These are phyloP conservation scores for Xylaria scruposa DNA, from an alignment of 495 filamentous ascomycete genomes.

Conservation along the genomic window DNA sequence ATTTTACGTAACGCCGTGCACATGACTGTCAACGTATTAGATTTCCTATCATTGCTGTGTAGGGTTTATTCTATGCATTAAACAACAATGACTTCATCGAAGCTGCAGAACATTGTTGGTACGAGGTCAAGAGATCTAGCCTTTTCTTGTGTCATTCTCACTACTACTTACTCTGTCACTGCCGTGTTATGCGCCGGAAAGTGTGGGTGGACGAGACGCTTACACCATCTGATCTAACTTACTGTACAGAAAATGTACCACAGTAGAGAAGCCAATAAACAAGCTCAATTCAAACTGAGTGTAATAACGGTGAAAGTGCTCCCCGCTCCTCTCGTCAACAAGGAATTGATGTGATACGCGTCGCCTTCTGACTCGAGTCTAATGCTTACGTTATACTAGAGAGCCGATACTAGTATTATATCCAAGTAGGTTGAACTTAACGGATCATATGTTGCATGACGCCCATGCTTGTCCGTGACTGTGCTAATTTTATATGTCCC, in stretches of 20 bases:
- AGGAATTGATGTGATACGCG: background rate
- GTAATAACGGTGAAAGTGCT: background rate
- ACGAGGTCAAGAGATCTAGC: background rate
- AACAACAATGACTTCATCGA: background rate
- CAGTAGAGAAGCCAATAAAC: background rate
- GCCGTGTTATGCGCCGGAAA: background rate
- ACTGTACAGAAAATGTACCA: background rate
- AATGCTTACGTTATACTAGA: background rate
- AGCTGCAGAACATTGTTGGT: slow-evolving; percentile 5
- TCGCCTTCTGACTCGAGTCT: background rate
- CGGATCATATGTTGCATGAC: too few species aligned
- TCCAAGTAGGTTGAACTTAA: background rate
- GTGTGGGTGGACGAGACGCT: background rate
- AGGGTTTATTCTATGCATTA: slow-evolving; percentile 2
- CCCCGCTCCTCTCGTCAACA: background rate
- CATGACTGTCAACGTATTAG: background rate
- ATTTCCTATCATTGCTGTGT: background rate
- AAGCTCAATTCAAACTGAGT: background rate
- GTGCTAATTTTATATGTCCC: too few species aligned
- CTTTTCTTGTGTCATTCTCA: background rate
- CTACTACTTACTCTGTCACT: background rate
- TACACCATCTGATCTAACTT: background rate
- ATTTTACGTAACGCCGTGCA: slow-evolving; percentile 5
- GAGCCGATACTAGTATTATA: background rate
- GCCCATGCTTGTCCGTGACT: too few species aligned